Evolutionary conservation across 1,284 basidiomycete genomes (phyloP).

Genomic region (Pseudomicrostroma phylloplanum): DNA sequence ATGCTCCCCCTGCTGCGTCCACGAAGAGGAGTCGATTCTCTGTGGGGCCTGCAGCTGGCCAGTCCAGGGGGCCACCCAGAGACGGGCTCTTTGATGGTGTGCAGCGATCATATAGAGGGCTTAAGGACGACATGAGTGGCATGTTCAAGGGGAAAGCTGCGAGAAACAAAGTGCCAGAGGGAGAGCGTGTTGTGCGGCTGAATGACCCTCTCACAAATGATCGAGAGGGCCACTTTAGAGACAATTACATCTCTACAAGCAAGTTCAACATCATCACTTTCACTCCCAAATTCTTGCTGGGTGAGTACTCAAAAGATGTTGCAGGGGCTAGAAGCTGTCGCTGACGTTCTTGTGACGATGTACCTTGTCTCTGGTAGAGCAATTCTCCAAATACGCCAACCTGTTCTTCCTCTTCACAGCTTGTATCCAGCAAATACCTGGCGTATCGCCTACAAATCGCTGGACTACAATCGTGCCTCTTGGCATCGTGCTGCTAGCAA

Average conservation of each 20-base stretch:
- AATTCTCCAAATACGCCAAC: constrained; percentile 98
- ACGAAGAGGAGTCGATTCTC: background rate
- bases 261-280: constrained; percentile 90
- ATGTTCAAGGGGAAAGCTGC: constrained; percentile 27
- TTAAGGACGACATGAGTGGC: constrained; percentile 29
- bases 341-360: background rate
- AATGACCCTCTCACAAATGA: constrained; percentile 43
- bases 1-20: too few species aligned
- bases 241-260: constrained; percentile 85
- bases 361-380: constrained; percentile 58
- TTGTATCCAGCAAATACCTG: constrained; percentile 94
- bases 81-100: constrained; percentile 28
- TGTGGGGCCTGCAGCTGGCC: constrained; percentile 8
- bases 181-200: constrained; percentile 39
- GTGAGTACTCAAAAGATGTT: constrained; percentile 56
- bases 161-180: constrained; percentile 21
- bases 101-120: constrained; percentile 24
- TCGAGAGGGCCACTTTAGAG: constrained; percentile 35
- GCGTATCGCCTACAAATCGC: constrained; percentile 88
- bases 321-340: too few species aligned
- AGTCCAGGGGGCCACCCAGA: constrained; percentile 22
- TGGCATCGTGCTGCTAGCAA: constrained; percentile 79
- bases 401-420: constrained; percentile 98
- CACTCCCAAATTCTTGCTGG: constrained; percentile 83
- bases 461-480: constrained; percentile 95